phyloP scores from a whole-genome alignment of 148 eudicot species.

The Vaccinium myrtillus region DNA sequence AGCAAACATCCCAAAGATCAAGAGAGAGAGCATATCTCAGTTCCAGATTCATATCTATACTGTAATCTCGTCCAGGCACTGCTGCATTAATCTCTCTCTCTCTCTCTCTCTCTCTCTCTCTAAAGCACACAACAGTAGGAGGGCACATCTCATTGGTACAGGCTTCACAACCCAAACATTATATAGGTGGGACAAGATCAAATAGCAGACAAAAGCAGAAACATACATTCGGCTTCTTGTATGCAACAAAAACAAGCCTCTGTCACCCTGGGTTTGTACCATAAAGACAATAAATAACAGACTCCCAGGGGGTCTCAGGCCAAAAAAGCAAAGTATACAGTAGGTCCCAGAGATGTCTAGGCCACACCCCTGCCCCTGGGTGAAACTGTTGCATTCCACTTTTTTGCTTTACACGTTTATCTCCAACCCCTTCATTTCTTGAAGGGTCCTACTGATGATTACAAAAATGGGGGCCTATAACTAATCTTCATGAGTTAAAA shows the following conservation, averaged over 20 bases:
- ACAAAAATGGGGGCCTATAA: neutral
- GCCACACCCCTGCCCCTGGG: neutral
- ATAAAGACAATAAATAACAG: slow-evolving; percentile 15
- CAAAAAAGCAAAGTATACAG: slow-evolving; percentile 14
- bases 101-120: neutral
- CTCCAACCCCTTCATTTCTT: neutral
- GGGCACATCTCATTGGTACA: neutral
- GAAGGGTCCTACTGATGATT: neutral
- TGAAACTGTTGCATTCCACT: neutral
- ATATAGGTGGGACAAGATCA: neutral
- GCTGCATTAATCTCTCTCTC: too few species aligned
- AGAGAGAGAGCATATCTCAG: slow-evolving; percentile 8
- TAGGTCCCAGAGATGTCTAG: slow-evolving; percentile 2
- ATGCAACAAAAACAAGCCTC: slow-evolving; percentile 7
- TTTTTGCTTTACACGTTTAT: neutral
- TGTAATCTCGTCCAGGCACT: slow-evolving; percentile 2
- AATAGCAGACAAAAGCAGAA: neutral
- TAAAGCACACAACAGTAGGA: neutral
- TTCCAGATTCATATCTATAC: slow-evolving; percentile 15
- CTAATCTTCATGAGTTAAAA: neutral
- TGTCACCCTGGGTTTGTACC: slow-evolving; percentile 17
- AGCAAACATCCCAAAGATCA: slow-evolving; percentile 16
- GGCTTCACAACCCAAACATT: neutral
- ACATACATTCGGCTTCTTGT: slow-evolving; percentile 12
- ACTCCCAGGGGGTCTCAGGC: slow-evolving; percentile 10